These are phyloP conservation scores for Parathielavia appendiculata DNA, from an alignment of 495 filamentous ascomycete species.

Conservation along the genomic window DNA sequence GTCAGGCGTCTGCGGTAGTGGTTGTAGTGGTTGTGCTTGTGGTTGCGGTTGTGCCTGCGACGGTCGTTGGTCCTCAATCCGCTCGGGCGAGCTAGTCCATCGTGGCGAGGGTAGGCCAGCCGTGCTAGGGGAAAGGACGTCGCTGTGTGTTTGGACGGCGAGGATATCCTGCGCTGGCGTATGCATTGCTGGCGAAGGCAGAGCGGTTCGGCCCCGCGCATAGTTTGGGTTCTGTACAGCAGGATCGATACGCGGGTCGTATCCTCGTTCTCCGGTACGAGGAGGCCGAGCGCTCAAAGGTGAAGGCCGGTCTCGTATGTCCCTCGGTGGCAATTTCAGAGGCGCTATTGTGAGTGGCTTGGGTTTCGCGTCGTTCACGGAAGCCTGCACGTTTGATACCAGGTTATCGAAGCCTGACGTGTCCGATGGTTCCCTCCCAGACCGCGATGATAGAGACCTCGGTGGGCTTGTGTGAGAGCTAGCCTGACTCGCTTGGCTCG, in stretches of 20 bases:
- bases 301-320: slow-evolving; percentile 19
- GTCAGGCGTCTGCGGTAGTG: no score
- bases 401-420: slow-evolving; percentile 42
- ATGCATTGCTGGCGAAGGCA: slow-evolving; percentile 24
- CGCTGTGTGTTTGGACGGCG: slow-evolving; percentile 7
- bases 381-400: slow-evolving; percentile 50
- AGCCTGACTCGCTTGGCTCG: slow-evolving; percentile 62
- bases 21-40: background rate
- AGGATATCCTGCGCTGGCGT: slow-evolving; percentile 17
- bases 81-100: slow-evolving; percentile 20
- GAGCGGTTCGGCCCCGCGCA: slow-evolving; percentile 19
- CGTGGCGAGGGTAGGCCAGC: slow-evolving; percentile 18
- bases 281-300: slow-evolving; percentile 27
- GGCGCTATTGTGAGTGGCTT: slow-evolving; percentile 21
- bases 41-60: background rate
- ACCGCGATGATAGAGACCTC: slow-evolving; percentile 38
- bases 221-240: slow-evolving; percentile 19
- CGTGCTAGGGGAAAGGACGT: slow-evolving; percentile 8
- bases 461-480: slow-evolving; percentile 69
- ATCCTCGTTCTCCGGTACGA: slow-evolving; percentile 30
- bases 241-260: slow-evolving; percentile 36
- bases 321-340: slow-evolving; percentile 24
- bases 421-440: slow-evolving; percentile 36
- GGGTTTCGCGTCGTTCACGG: slow-evolving; percentile 38
- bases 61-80: background rate